A percentile compares a stretch with the other conserved stretches of the same genome.
These are phyloP conservation scores for Populus ilicifolia DNA, from an alignment of 345 rosid genomes.

Conservation along the genomic window DNA sequence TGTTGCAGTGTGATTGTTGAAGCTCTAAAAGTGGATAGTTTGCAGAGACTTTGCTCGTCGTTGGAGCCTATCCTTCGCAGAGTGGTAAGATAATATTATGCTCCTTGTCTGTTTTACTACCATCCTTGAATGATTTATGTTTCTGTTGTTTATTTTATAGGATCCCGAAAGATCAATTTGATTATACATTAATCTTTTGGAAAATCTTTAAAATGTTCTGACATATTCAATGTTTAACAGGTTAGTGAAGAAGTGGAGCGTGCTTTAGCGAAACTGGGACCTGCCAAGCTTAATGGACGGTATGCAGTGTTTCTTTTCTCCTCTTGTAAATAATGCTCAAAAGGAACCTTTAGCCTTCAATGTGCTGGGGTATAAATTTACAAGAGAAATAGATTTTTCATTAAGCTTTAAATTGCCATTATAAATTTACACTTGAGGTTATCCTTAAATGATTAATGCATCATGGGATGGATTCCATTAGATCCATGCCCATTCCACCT, in stretches of 20 bases:
- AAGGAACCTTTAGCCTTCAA: background rate
- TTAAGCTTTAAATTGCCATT: background rate
- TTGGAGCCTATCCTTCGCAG: conserved; percentile 33
- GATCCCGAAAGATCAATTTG: background rate
- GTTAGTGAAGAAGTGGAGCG: conserved; percentile 40
- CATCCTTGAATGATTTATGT: background rate
- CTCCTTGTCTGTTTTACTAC: background rate
- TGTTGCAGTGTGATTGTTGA: conserved; percentile 34
- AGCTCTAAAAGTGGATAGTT: conserved; percentile 31
- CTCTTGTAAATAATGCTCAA: background rate
- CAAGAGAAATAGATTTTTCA: background rate
- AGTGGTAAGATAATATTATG: conserved; percentile 19
- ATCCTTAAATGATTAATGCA: background rate
- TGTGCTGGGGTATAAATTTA: background rate
- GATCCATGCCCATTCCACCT: background rate
- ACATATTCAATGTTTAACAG: conserved; percentile 3
- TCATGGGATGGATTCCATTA: conserved; percentile 28
- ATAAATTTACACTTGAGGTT: too few species aligned
- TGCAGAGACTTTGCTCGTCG: conserved; percentile 34
- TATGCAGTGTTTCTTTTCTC: background rate
- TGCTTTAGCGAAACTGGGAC: conserved; percentile 30
- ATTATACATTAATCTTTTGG: background rate
- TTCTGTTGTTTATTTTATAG: background rate
- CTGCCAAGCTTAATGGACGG: conserved; percentile 23
- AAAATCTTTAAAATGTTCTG: background rate